Evolutionary conservation across 371 early-diverging fungal species (phyloP).

Genomic region (Mortierella sp.): DNA sequence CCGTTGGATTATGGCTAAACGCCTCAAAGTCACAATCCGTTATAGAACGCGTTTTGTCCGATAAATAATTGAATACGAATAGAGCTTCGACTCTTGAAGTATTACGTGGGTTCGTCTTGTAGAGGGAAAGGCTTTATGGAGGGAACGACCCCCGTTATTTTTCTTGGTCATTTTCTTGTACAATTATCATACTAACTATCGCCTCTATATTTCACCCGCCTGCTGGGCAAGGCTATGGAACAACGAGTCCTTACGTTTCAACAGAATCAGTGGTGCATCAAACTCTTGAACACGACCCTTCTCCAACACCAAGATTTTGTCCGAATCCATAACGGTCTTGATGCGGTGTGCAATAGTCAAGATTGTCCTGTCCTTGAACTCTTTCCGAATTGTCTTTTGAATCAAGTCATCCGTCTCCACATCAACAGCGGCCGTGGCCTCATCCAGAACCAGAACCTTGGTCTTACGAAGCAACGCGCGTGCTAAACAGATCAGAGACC

Average conservation of each 20-base stretch:
- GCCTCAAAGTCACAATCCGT: too few relatives aligned
- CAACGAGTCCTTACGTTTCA: slow-evolving; percentile 47
- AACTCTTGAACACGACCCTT: slow-evolving; percentile 51
- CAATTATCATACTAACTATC: too few relatives aligned
- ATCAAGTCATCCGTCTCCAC: slow-evolving; percentile 71
- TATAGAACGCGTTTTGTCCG: too few relatives aligned
- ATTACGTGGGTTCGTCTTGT: too few relatives aligned
- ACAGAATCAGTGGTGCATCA: slow-evolving; percentile 31
- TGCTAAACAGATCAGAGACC: slow-evolving; percentile 68
- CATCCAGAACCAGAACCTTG: slow-evolving; percentile 67
- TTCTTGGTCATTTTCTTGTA: too few relatives aligned
- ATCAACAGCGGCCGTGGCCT: slow-evolving; percentile 74
- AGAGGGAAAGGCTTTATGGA: too few relatives aligned
- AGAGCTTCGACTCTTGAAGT: too few relatives aligned
- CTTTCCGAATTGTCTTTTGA: slow-evolving; percentile 70
- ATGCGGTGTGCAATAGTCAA: slow-evolving; percentile 78
- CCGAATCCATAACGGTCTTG: slow-evolving; percentile 64
- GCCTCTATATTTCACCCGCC: slow-evolving; percentile 23
- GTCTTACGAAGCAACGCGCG: slow-evolving; percentile 62
- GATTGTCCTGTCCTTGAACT: slow-evolving; percentile 70
- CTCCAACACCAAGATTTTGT: slow-evolving; percentile 58
- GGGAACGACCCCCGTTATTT: too few relatives aligned
- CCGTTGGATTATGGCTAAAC: too few relatives aligned
- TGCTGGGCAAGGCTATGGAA: slow-evolving; percentile 35
- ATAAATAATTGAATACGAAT: too few relatives aligned